Conservation (phyloP, 257 asterid species). For the Verbena officinalis region DNA sequence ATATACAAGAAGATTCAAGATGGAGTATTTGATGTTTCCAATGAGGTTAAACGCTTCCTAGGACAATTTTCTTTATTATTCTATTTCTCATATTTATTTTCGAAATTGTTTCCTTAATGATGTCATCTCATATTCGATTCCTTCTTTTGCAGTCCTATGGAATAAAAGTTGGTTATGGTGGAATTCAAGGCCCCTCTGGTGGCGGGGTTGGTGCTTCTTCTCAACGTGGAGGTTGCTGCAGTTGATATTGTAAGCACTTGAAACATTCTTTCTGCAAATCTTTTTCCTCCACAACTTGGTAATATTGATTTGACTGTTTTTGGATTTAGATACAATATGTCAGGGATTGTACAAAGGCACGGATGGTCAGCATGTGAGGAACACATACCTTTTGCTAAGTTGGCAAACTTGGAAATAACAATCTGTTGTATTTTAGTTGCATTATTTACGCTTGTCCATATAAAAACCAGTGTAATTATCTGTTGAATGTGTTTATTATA, state of each 20-base stretch:
- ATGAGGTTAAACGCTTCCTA: conserved; percentile 68
- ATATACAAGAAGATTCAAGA: conserved; percentile 95
- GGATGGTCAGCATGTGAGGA: conserved; percentile 14
- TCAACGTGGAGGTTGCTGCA: conserved; percentile 92
- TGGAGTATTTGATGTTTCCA: conserved; percentile 90
- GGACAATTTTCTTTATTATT: background rate
- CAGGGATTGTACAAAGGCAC: conserved; percentile 16
- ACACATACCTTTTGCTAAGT: conserved; percentile 10
- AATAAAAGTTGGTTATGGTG: conserved; percentile 88
- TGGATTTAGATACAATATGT: background rate
- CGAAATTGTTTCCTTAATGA: background rate
- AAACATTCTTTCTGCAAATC: conserved; percentile 15
- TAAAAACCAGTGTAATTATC: conserved; percentile 20
- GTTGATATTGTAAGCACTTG: conserved; percentile 42
- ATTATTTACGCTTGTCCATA: conserved; percentile 12
- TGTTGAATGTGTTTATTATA: background rate
- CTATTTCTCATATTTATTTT: background rate
- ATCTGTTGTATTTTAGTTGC: conserved; percentile 16
- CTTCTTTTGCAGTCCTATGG: conserved; percentile 71
- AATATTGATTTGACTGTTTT: background rate
- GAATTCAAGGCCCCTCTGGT: conserved; percentile 76
- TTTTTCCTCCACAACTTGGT: conserved; percentile 23
- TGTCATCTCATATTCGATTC: conserved; percentile 4
- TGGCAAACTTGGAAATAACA: conserved; percentile 15
- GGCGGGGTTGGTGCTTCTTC: conserved; percentile 72